A percentile compares a stretch with the other conserved stretches of the same genome.
phyloP scores from a whole-genome alignment of 2,329 filamentous ascomycete genomes.

The Trichoderma sp. region DNA sequence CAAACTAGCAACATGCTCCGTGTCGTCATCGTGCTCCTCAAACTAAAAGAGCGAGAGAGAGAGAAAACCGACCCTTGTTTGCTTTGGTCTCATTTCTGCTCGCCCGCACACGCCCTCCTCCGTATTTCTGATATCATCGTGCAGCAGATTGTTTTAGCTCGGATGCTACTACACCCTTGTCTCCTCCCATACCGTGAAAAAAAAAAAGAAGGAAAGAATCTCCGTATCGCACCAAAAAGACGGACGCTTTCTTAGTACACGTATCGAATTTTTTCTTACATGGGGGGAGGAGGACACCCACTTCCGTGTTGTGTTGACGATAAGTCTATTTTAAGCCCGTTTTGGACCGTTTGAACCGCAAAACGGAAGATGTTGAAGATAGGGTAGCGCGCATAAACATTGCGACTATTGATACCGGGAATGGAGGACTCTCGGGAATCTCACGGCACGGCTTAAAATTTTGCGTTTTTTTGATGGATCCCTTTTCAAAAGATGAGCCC shows the following conservation, averaged over 20 bases:
- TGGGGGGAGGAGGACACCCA: neutral
- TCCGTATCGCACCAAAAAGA: neutral
- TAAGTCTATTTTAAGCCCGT: neutral
- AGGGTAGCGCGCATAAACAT: neutral
- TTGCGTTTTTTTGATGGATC: neutral
- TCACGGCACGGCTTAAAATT: neutral
- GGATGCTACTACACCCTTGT: constrained; percentile 12
- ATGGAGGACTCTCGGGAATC: neutral
- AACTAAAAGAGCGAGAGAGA: neutral
- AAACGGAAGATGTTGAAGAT: neutral
- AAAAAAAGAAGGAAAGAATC: neutral
- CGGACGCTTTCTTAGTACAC: neutral
- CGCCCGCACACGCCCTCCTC: constrained; percentile 8
- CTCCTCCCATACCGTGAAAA: neutral
- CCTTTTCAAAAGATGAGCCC: neutral
- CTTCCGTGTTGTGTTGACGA: neutral
- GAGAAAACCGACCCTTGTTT: neutral
- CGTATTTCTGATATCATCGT: constrained; percentile 16
- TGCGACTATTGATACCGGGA: neutral
- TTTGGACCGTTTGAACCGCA: neutral
- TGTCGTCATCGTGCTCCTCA: neutral
- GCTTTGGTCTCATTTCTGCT: neutral
- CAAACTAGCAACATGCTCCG: neutral
- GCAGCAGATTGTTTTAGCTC: constrained; percentile 5
- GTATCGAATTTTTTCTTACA: neutral